Evolutionary conservation across 352 stramenopile genomes (phyloP), one percentile per base, ranked within the genome.

Genomic region (Phytophthora macrochlamydospora): DNA sequence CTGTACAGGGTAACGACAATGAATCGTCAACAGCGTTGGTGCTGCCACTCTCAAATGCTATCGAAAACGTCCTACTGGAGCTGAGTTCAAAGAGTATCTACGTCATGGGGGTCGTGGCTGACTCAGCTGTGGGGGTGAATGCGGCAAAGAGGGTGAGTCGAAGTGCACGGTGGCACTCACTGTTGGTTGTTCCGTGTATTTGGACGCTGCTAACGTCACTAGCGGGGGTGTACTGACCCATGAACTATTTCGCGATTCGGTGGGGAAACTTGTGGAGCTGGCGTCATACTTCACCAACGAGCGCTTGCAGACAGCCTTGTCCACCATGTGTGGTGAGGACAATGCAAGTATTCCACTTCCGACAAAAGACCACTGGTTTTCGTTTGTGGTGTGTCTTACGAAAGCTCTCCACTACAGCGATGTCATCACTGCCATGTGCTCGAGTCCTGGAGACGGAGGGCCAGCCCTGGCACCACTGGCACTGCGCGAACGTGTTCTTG

Each of bases 171-270:
- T 87, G 75, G 61, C 74, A 63, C 1, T 72, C 75, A 14, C 56
- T 95, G 35, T 67, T 93, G 3, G 79, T 95, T 14, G 74, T 93
- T 40, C 85, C 87, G 0, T 95, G 87, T 33, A 75, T 93, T 29
- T 76, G 77, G 2, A 68, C 78, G 0, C 52, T 90, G 29, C 59
- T 93, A 7, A 82, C 77, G 31, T 79, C 78, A 2, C 56, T 95
- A 7, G 78, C 78, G 4, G 84, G 84, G 78, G 66, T 2, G 51
- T 93, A 31, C 62, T 93, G 40, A 91, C 85, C 2, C 73, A 91
- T 37, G 59, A 75, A 11, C 56, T 51, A 13, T 92, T 88, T 51
- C 57, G 71, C 12, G 62, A 73, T 44, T 50, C 78, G 2, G 72
- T 95, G 0, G 80, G 85, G 1, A 65, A 87, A 11, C 70, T 91